Evolutionary conservation across 164 flowering plant genomes (phyloP), one percentile per base, ranked within the genome.

Genomic region (Santalum album): DNA sequence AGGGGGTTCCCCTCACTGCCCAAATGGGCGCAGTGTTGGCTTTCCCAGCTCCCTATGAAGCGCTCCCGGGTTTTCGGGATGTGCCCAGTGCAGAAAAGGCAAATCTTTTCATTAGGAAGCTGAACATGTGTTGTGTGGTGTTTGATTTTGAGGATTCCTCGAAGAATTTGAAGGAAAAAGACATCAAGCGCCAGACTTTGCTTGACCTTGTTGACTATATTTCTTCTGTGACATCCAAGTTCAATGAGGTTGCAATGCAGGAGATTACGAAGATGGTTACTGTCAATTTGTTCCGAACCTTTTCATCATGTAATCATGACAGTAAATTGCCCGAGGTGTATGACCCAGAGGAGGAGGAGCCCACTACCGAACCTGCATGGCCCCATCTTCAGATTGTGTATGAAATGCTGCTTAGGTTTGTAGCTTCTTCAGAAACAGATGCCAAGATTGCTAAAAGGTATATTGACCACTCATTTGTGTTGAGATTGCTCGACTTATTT

Each of bases 301-400:
- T 84, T 46, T 73, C 84, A 20, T 76, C 81, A 12, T 47, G 76
- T 0, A 74, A 72, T 61, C 75, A 64, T 56, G 91, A 82, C 25
- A 68, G 51, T 49, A 79, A 71, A 70, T 40, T 60, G n/a, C 72
- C 65, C 1, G 89, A 87, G 34, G 51, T 61, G 38, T 77, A 54
- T 76, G 95, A 87, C 26, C 72, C 73, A 0, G 91, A 87, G 20
- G 95, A 87, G 42, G 91, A 82, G 42, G 91, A 84, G 49, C 81
- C 78, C 1, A 55, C 69, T 1, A 70, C 76, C 82, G 95, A 84
- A 52, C 85, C 89, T 0, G 73, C 91, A 7, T 87, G 91, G 95
- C 81, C 88, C 24, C 95, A 87, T 67, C 71, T 87, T 66, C 89
- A 87, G 64, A 69, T 87, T 50, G 89, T 87, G 21, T 87, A 87